Evolutionary conservation across 2,329 filamentous ascomycete species (phyloP).

Genomic region (Epichloe gansuensis): DNA sequence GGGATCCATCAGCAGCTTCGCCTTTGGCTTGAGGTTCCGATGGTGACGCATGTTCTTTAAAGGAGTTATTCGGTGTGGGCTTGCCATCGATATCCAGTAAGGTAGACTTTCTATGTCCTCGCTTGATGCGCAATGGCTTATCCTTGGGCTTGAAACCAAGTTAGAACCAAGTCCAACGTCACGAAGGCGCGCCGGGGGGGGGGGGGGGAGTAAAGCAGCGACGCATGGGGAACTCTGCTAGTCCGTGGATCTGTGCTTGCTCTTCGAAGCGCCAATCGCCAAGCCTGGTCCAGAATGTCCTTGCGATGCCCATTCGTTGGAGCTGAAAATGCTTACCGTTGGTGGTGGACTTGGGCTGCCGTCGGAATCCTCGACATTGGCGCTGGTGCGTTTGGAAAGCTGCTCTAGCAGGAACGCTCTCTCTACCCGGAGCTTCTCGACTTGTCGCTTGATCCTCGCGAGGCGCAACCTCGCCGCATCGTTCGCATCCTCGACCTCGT

Average conservation of each 20-base stretch:
- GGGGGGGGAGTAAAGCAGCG: too few species aligned
- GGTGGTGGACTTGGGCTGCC: slow-evolving; percentile 69
- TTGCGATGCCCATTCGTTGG: background rate
- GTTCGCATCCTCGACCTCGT: slow-evolving; percentile 85
- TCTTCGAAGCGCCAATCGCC: too few species aligned
- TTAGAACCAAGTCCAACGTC: slow-evolving; percentile 12
- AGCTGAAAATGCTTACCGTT: slow-evolving; percentile 40
- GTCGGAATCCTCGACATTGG: slow-evolving; percentile 65
- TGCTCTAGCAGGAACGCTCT: slow-evolving; percentile 64
- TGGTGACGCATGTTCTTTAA: slow-evolving; percentile 33
- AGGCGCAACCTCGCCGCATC: slow-evolving; percentile 71
- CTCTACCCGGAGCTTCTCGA: slow-evolving; percentile 85
- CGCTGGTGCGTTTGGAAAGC: slow-evolving; percentile 59
- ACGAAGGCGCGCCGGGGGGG: too few species aligned
- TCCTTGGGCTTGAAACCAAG: slow-evolving; percentile 51
- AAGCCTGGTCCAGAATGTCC: too few species aligned
- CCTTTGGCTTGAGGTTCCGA: slow-evolving; percentile 25
- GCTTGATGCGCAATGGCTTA: slow-evolving; percentile 63
- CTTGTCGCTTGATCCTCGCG: slow-evolving; percentile 64
- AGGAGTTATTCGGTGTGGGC: slow-evolving; percentile 25
- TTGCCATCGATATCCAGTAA: slow-evolving; percentile 31
- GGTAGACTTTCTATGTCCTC: slow-evolving; percentile 52
- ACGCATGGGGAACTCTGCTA: too few species aligned
- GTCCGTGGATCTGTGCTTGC: too few species aligned
- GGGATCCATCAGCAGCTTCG: slow-evolving; percentile 7